Conservation (phyloP, 169 alveolate genomes). For the Cryptosporidium ubiquitum region DNA sequence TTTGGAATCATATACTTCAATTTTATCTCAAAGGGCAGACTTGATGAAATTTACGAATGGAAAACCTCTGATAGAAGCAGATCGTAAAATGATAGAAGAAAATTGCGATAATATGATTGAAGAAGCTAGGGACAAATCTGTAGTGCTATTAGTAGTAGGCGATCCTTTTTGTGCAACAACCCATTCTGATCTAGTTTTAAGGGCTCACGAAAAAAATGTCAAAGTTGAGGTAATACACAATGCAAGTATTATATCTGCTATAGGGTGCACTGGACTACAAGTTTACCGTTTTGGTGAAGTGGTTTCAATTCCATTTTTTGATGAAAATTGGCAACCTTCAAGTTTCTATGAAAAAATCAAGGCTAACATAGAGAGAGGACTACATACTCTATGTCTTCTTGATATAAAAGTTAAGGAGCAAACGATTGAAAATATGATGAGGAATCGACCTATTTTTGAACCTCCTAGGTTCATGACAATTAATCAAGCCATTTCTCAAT, state of each 20-base stretch:
- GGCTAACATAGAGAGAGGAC: constrained; percentile 87
- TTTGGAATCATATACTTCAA: constrained; percentile 94
- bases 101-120: constrained; percentile 89
- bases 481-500: constrained; percentile 90
- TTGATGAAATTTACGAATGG: constrained; percentile 87
- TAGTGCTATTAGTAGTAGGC: constrained; percentile 93
- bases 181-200: constrained; percentile 92
- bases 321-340: constrained; percentile 96
- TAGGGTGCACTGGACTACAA: constrained; percentile 85
- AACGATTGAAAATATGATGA: constrained; percentile 93
- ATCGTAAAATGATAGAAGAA: constrained; percentile 93
- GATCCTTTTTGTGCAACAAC: constrained; percentile 98
- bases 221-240: constrained; percentile 93
- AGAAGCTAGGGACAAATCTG: constrained; percentile 86
- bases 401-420: constrained; percentile 98
- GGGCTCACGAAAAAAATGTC: constrained; percentile 91
- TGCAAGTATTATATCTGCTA: constrained; percentile 90
- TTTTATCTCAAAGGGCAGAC: constrained; percentile 84
- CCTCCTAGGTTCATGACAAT: constrained; percentile 94
- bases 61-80: constrained; percentile 91
- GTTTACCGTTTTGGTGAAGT: constrained; percentile 98
- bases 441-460: constrained; percentile 92
- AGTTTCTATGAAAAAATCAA: constrained; percentile 94
- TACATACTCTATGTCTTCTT: constrained; percentile 96
- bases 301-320: constrained; percentile 97